These are phyloP conservation scores for Chimonanthus salicifolius DNA, from an alignment of 164 flowering plant species.

Conservation along the genomic window DNA sequence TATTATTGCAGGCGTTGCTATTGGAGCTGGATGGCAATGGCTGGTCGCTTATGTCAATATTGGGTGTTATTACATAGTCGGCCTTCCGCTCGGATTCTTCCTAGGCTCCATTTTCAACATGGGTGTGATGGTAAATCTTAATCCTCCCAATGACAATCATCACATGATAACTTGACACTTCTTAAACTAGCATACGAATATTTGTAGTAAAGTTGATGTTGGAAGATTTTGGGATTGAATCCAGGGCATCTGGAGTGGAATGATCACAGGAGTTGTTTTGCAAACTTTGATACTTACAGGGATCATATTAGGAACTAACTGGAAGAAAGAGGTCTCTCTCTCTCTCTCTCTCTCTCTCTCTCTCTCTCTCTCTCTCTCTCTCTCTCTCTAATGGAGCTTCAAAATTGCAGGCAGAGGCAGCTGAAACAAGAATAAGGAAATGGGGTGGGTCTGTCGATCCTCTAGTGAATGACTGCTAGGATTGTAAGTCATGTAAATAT, in stretches of 20 bases:
- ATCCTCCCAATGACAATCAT: background rate
- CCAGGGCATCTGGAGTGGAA: slow-evolving; percentile 33
- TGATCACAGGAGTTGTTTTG: slow-evolving; percentile 25
- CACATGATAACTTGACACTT: background rate
- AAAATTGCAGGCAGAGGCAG: slow-evolving; percentile 13
- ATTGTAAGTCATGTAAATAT: background rate
- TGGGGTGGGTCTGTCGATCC: slow-evolving; percentile 24
- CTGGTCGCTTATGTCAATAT: slow-evolving; percentile 30
- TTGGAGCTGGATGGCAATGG: slow-evolving; percentile 38
- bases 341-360: slow-evolving; percentile 4
- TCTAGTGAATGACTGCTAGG: slow-evolving; percentile 3
- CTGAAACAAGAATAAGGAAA: slow-evolving; percentile 14
- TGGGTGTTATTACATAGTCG: slow-evolving; percentile 28
- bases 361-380: slow-evolving; percentile 1
- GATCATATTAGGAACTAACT: slow-evolving; percentile 25
- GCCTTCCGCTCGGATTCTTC: slow-evolving; percentile 32
- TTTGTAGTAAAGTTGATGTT: background rate
- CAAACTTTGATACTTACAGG: slow-evolving; percentile 20
- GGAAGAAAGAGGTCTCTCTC: slow-evolving; percentile 27
- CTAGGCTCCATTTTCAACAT: slow-evolving; percentile 22
- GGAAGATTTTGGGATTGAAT: background rate
- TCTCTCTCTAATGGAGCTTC: background rate
- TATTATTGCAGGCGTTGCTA: slow-evolving; percentile 27
- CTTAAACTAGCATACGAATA: background rate
- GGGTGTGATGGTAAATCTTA: slow-evolving; percentile 21